phyloP scores from a whole-genome alignment of 768 basidiomycete genomes.

The Fistulinella prunicolor region DNA sequence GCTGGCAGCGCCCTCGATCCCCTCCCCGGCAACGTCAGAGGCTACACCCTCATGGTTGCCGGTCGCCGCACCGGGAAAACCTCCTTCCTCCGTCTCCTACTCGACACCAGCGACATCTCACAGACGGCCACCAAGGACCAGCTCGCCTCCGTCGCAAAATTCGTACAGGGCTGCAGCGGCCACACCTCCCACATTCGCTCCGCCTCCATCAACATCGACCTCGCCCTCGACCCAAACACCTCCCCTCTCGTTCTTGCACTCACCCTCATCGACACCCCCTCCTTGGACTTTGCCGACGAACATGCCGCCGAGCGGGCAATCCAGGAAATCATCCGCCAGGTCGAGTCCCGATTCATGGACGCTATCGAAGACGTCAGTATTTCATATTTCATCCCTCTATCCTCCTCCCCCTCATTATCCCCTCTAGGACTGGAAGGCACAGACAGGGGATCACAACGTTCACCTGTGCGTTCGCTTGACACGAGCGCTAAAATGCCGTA shows the following conservation, averaged over 20 bases:
- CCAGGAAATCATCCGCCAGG: slow-evolving; percentile 63
- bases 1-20: slow-evolving; percentile 26
- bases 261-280: slow-evolving; percentile 79
- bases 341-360: slow-evolving; percentile 72
- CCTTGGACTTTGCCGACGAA: slow-evolving; percentile 72
- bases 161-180: slow-evolving; percentile 70
- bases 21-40: slow-evolving; percentile 28
- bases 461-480: slow-evolving; percentile 58
- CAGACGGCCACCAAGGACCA: slow-evolving; percentile 65
- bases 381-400: slow-evolving; percentile 18
- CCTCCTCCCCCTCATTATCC: slow-evolving; percentile 16
- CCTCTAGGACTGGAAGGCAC: slow-evolving; percentile 66
- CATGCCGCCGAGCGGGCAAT: slow-evolving; percentile 59
- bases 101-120: slow-evolving; percentile 75
- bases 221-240: slow-evolving; percentile 48
- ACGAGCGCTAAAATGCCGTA: slow-evolving; percentile 30
- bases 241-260: slow-evolving; percentile 53
- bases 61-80: slow-evolving; percentile 85
- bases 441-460: slow-evolving; percentile 71
- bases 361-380: slow-evolving; percentile 73
- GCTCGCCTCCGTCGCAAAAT: slow-evolving; percentile 76
- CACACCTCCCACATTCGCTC: slow-evolving; percentile 72
- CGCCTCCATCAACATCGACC: slow-evolving; percentile 68
- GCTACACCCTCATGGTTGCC: slow-evolving; percentile 75
- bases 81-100: slow-evolving; percentile 78